phyloP scores from a whole-genome alignment of 2,329 filamentous ascomycete genomes.

The Aspergillus texensis region DNA sequence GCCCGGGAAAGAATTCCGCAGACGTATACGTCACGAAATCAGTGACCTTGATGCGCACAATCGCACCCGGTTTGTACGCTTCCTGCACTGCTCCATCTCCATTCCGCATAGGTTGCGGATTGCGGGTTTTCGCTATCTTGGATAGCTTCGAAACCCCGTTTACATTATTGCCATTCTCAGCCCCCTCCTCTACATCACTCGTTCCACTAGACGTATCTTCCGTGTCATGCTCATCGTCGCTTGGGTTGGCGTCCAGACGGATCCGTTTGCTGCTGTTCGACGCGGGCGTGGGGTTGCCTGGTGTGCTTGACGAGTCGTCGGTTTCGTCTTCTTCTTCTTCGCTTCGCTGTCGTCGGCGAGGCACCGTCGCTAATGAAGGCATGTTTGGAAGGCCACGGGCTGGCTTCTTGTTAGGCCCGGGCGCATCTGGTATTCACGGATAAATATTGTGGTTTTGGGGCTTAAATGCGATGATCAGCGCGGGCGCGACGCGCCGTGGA shows the following conservation, averaged over 20 bases:
- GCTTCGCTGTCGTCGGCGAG: conserved; percentile 33
- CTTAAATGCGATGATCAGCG: conserved; percentile 14
- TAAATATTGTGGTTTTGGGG: conserved; percentile 7
- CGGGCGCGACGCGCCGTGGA: conserved; percentile 31
- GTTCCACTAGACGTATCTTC: conserved; percentile 17
- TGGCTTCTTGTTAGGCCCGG: conserved; percentile 2
- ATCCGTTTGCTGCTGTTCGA: conserved; percentile 37
- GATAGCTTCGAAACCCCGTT: conserved; percentile 1
- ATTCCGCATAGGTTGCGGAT: not conserved
- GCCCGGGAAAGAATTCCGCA: conserved; percentile 87
- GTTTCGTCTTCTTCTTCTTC: conserved; percentile 29
- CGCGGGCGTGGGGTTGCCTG: conserved; percentile 23
- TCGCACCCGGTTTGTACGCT: conserved; percentile 68
- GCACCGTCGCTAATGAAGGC: conserved; percentile 28
- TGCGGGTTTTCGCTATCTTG: not conserved
- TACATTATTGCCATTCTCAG: conserved; percentile 11
- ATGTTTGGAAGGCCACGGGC: conserved; percentile 24
- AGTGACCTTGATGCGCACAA: conserved; percentile 79
- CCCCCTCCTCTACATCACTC: conserved; percentile 21
- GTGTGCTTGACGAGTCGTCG: conserved; percentile 21
- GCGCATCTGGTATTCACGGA: conserved; percentile 8
- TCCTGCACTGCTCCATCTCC: conserved; percentile 17
- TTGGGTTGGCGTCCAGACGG: conserved; percentile 27
- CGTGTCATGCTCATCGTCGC: not conserved
- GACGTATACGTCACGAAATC: conserved; percentile 96